Base-by-base conservation (phyloP, 768 basidiomycete genomes). In the Boletus reticulatus region DNA sequence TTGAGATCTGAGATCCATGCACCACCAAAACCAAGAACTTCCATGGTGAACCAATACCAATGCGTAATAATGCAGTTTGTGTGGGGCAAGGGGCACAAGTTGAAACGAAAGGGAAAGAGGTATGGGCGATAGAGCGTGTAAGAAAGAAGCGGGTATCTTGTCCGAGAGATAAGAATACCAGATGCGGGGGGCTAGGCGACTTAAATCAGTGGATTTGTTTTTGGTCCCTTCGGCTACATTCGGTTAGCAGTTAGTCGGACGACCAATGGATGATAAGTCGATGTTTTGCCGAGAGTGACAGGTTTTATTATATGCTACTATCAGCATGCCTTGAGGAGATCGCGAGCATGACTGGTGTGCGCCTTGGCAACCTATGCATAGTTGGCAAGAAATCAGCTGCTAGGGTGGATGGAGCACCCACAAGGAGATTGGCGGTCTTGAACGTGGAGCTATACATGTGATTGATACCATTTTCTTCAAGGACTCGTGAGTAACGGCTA, bases 381-480 rank as follows among this genome's bases (percentile, higher is more conserved):
- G 24, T 63, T 34, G 44, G 36, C 51, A 39, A 45, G 38, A 29
- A 4, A 32, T 46, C 52, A 31, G 41, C 27, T 46, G 8, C 47
- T 29, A 24, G 22, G 45, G 43, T 61, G 52, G 42, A 50, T 65
- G 75, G 57, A 50, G 14, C 31, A 60, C 61, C 24, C 62, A 91
- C 88, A 62, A 91, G 74, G 32, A 92, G 70, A 70, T 92, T 92
- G 53, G 89, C 89, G 7, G 87, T 88, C 72, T 88, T 88, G 67
- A 84, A 87, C n/a, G 89, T 90, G 43, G 88, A 89, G 54, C 84
- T 87, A 66, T 91, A 92, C 82, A 92, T 87, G 66, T 90, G 88
- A 72, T 90, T 88, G 66, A 92, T 85, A 12, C 82, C 81, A 62
- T 86, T 85, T 60, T 82, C 78, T 53, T 87, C 85, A 13, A 92